Evolutionary conservation across 2,329 filamentous ascomycete species (phyloP).

Genomic region (Acephala macrosclerotiorum): DNA sequence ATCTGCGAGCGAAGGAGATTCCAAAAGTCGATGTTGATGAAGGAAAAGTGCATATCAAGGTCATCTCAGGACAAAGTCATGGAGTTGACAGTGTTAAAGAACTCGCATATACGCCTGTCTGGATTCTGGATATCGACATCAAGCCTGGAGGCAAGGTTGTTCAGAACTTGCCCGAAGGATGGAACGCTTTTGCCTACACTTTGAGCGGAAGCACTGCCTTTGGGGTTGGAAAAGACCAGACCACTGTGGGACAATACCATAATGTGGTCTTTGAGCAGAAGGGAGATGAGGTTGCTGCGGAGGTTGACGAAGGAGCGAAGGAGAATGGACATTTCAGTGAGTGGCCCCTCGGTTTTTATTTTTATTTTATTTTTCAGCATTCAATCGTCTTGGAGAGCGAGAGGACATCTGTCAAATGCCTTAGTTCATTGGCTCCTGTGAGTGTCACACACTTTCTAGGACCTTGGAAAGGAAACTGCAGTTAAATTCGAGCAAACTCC

Average conservation of each 20-base stretch:
- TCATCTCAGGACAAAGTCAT: conserved; percentile 86
- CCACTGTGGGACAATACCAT: conserved; percentile 73
- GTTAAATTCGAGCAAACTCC: no score
- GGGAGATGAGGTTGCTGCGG: conserved; percentile 78
- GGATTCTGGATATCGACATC: conserved; percentile 86
- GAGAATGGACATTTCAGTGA: conserved; percentile 54
- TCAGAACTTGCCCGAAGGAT: conserved; percentile 79
- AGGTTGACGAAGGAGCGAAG: conserved; percentile 70
- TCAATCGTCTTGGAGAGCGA: background rate
- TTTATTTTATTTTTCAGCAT: conserved; percentile 8
- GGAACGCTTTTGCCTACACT: conserved; percentile 91
- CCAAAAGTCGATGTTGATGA: conserved; percentile 75
- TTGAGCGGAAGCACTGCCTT: conserved; percentile 76
- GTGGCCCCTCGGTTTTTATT: no score
- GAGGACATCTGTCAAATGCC: conserved; percentile 1
- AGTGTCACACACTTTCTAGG: no score
- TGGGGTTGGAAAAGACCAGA: conserved; percentile 58
- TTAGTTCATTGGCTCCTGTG: no score
- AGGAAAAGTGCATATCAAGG: conserved; percentile 80
- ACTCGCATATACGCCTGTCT: conserved; percentile 95
- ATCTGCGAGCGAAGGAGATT: conserved; percentile 81
- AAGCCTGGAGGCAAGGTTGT: conserved; percentile 78
- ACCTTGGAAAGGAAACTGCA: no score
- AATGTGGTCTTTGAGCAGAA: conserved; percentile 87
- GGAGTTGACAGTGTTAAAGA: conserved; percentile 89